Base-by-base conservation (phyloP, 2,329 filamentous ascomycete species). In the Botrytis tulipae region DNA sequence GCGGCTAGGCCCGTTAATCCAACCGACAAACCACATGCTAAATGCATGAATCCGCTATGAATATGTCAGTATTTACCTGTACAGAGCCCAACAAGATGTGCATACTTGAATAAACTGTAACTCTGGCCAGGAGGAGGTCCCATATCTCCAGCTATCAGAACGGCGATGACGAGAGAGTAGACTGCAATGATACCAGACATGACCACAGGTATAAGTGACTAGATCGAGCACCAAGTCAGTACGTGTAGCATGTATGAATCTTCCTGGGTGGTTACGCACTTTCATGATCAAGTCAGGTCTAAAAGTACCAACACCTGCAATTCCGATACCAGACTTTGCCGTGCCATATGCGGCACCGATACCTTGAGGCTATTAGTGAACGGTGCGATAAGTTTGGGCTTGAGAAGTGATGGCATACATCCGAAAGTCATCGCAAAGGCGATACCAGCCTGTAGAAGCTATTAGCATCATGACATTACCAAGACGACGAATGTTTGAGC, bases 131-230 rank as follows among this genome's bases (percentile, higher is more conserved):
- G 87, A 73, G 91, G 92, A 42, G 94, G 93, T 68, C 87, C 88
- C 82, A 98, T 90, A 82, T 97, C 94, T 83, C 94, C 92, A 73
- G 94, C 93, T 82, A 99, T 99, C 78, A 99, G 89, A 81, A 99
- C 96, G 29, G 95, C 93, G 78, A 99, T 95, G 80, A 99, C 96
- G 79, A 99, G 92, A 70, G 95, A 93, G 85, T 99, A 99, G 78
- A 99, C 96, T 74, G 96, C 96, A 81, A 99, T 94, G 82, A 99
- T 99, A 89, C 96, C 96, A 79, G 96, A 97, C 96, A 99, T 99
- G 86, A 99, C 91, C 77, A 96, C 93, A 76, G 93, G 93, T 78
- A 95, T 95, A 71, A 95, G 86, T 73, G 92, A 95, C 92, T 70
- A 37, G 37, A 40, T 18, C 51, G 61, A 63, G 40, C 29, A 44